phyloP scores from a whole-genome alignment of 31 red algal species.

The Porphyra umbilicalis region DNA sequence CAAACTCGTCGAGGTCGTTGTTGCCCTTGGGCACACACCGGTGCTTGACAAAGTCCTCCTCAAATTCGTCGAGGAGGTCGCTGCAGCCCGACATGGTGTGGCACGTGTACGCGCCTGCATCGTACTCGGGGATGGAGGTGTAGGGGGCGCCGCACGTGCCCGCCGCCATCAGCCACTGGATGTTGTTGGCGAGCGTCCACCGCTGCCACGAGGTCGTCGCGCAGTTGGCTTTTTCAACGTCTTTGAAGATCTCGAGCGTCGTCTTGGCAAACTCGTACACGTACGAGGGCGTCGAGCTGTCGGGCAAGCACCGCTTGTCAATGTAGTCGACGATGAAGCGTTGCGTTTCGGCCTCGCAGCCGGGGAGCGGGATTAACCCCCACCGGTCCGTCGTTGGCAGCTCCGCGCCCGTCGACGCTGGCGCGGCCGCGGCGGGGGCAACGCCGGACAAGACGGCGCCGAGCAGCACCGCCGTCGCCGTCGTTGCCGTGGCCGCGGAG shows the following conservation, averaged over 20 bases:
- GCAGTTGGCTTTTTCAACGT: background rate
- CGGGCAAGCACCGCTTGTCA: background rate
- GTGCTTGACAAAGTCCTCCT: background rate
- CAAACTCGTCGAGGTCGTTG: background rate
- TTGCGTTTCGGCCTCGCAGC: background rate
- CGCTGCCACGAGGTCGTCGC: background rate
- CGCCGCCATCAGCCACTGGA: background rate
- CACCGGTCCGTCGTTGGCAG: too few species aligned
- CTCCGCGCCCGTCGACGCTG: too few species aligned
- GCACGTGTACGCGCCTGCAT: background rate
- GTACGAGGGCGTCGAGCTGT: background rate
- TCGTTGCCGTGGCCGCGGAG: too few species aligned
- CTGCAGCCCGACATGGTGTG: background rate
- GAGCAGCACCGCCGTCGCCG: too few species aligned
- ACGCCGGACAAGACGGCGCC: too few species aligned
- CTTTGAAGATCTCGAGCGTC: background rate
- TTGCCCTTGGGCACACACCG: background rate
- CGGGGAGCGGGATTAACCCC: too few species aligned
- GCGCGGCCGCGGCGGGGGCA: too few species aligned
- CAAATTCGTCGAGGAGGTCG: background rate
- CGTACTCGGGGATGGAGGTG: background rate
- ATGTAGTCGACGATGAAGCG: background rate
- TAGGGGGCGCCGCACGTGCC: background rate
- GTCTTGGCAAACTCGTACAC: background rate
- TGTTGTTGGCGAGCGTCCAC: background rate